Evolutionary conservation across 2,329 filamentous ascomycete species (phyloP).

Genomic region (Coniochaeta sp.): DNA sequence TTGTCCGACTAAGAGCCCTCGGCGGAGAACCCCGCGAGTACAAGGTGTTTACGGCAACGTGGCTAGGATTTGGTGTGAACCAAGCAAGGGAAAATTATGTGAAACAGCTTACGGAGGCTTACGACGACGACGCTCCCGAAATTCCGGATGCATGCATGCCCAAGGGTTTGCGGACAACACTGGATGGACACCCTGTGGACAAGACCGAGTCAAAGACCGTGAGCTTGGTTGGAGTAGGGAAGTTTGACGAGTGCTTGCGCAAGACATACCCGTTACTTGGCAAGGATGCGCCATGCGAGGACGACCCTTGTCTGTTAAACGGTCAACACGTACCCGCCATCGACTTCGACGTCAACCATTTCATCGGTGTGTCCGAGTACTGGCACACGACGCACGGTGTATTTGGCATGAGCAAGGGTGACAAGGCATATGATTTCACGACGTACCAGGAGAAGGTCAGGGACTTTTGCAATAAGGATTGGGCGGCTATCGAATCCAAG

Average conservation of each 20-base stretch:
- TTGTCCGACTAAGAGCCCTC: conserved; percentile 77
- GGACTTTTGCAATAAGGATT: conserved; percentile 78
- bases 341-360: conserved; percentile 95
- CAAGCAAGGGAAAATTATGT: conserved; percentile 83
- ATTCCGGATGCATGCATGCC: conserved; percentile 90
- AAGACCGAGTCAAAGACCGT: conserved; percentile 29
- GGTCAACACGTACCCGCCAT: conserved; percentile 91
- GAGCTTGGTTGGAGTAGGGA: conserved; percentile 72
- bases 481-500: conserved; percentile 66
- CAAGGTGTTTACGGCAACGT: conserved; percentile 89
- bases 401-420: conserved; percentile 65
- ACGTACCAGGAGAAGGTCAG: conserved; percentile 82
- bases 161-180: conserved; percentile 62
- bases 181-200: conserved; percentile 56
- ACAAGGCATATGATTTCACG: conserved; percentile 81
- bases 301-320: conserved; percentile 82
- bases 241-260: conserved; percentile 77
- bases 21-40: conserved; percentile 75
- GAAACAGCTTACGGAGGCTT: conserved; percentile 62
- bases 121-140: conserved; percentile 47
- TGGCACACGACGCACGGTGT: conserved; percentile 98
- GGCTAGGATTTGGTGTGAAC: conserved; percentile 96
- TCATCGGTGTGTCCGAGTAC: conserved; percentile 95
- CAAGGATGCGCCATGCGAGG: conserved; percentile 77
- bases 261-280: conserved; percentile 80